Evolutionary conservation across 805 yeast genomes (phyloP).

Genomic region (Yamadazyma sp.): DNA sequence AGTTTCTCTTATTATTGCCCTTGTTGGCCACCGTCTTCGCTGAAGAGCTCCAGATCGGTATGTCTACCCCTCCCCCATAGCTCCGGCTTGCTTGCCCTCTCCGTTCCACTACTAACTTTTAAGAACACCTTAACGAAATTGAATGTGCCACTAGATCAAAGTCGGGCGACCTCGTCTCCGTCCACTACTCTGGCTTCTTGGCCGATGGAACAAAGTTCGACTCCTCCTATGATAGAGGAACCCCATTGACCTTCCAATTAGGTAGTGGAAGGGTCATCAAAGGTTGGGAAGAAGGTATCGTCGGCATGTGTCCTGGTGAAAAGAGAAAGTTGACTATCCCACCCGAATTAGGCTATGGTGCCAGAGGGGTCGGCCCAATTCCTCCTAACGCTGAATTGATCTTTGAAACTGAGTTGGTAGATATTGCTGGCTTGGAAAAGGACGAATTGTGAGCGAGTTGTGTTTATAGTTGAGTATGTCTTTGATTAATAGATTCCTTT

Average conservation of each 20-base stretch:
- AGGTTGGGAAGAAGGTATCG: constrained; percentile 90
- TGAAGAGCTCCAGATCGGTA: constrained; percentile 28
- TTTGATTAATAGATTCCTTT: not conserved
- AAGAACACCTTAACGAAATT: constrained; percentile 10
- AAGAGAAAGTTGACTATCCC: constrained; percentile 79
- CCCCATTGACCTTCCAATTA: constrained; percentile 68
- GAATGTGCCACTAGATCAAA: constrained; percentile 56
- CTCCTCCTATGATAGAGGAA: constrained; percentile 60
- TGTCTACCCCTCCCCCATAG: constrained; percentile 12
- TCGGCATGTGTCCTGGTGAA: constrained; percentile 82
- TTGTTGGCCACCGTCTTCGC: constrained; percentile 6
- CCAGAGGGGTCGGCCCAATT: constrained; percentile 69
- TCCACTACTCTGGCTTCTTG: constrained; percentile 77
- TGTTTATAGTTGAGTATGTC: not conserved
- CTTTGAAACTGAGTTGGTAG: constrained; percentile 65
- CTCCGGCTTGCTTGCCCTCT: no score
- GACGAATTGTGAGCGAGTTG: constrained; percentile 15
- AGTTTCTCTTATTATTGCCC: constrained; percentile 9
- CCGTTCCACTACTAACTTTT: constrained; percentile 11
- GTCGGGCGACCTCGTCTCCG: constrained; percentile 66
- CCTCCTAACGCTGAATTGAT: constrained; percentile 76
- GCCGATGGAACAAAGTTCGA: constrained; percentile 74
- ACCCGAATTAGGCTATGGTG: constrained; percentile 75
- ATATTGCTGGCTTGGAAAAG: constrained; percentile 30
- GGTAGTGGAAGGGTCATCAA: constrained; percentile 79